Evolutionary conservation across 108 stramenopile species (phyloP).

Genomic region (Asterionellopsis glacialis): DNA sequence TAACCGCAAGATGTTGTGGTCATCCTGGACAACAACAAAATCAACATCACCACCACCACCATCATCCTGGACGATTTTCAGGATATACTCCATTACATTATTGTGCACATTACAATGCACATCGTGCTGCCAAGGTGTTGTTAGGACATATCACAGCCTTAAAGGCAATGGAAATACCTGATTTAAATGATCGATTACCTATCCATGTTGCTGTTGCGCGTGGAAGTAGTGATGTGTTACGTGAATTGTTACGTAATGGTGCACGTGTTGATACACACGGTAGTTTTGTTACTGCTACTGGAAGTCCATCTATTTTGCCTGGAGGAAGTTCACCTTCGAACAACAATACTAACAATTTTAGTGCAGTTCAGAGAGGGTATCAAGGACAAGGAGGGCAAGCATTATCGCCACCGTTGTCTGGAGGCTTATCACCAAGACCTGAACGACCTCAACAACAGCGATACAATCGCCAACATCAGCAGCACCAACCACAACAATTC

Average conservation of each 20-base stretch:
- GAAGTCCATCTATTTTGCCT: not conserved
- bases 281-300: not conserved
- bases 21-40: constrained; percentile 28
- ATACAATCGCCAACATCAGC: not conserved
- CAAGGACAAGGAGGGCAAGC: not conserved
- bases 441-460: not conserved
- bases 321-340: not conserved
- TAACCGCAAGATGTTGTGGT: constrained; percentile 64
- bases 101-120: constrained; percentile 86
- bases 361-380: no score
- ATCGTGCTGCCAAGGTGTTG: constrained; percentile 56
- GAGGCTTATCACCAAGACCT: not conserved
- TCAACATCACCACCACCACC: constrained; percentile 30
- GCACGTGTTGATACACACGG: constrained; percentile 60
- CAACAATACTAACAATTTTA: no score
- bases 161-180: constrained; percentile 71
- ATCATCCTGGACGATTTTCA: constrained; percentile 64
- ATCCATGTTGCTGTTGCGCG: constrained; percentile 85
- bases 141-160: no score
- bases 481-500: no score
- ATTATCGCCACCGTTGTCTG: not conserved
- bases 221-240: constrained; percentile 74
- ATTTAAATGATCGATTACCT: constrained; percentile 75
- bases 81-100: constrained; percentile 87
- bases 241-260: constrained; percentile 72